Evolutionary conservation across 805 yeast species (phyloP), one percentile per base, ranked within the genome.

Genomic region (Debaryomyces prosopidis): DNA sequence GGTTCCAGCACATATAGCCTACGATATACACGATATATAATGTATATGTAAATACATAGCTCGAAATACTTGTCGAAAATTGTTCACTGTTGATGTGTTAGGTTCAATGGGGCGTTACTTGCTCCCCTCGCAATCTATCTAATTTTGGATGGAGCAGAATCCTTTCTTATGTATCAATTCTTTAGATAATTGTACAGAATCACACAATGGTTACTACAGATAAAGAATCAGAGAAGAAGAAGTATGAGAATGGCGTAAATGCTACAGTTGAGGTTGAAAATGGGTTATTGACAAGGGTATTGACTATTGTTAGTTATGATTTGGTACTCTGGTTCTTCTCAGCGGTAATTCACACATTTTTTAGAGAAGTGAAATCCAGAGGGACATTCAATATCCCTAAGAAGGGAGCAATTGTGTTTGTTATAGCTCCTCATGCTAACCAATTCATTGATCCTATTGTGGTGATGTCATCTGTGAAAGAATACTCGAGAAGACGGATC

Each of bases 381-480:
- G 76, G 76, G 6, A 50, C 71, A 4, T 68, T 66, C 55, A 59
- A 71, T 45, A 62, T 71, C 35, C 75, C 76, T 31, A 58, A 53
- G 26, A 40, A 45, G 12, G 76, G 75, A 5, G 66, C 75, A 1
- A 62, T 69, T 16, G 55, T 71, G 15, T 68, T 71, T 45, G 76
- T 70, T 8, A 63, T 69, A 44, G 76, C 73, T 1, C 76, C 76
- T 2, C 76, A 71, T 51, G 73, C 66, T 45, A 71, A 71, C 50
- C 74, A 71, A 49, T 71, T 69, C 44, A 61, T 71, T 16, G 76
- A 71, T 52, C 73, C 69, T 1, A 47, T 68, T 34, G 62, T 70
- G 26, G 69, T 69, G 36, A 66, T 69, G 66, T 52, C 68, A 19
- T 59, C 63, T 43, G 68, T 68, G n/a, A 59, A 60, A 18, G 58